Conservation (phyloP, 164 flowering plant species). For the Chimonanthus praecox region DNA sequence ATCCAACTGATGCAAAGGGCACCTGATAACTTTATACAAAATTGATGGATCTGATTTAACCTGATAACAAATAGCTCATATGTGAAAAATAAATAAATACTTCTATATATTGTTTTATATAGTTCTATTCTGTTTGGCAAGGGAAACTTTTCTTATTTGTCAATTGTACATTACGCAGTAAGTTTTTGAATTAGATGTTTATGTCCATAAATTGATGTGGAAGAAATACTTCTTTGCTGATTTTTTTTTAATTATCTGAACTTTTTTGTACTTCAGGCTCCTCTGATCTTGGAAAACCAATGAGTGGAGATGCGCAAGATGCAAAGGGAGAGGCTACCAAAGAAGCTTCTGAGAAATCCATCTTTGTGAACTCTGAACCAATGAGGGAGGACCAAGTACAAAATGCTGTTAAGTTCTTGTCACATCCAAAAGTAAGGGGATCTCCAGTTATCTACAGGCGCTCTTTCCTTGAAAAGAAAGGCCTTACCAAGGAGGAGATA, state of each 20-base stretch:
- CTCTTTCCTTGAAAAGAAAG: slow-evolving; percentile 96
- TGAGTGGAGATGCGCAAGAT: slow-evolving; percentile 31
- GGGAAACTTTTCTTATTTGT: too few relatives aligned
- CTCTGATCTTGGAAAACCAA: slow-evolving; percentile 33
- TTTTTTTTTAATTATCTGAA: neutral
- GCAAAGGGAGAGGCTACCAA: slow-evolving; percentile 30
- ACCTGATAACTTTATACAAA: too few relatives aligned
- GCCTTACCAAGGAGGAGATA: slow-evolving; percentile 93
- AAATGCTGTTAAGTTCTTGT: slow-evolving; percentile 95
- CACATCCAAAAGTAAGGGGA: slow-evolving; percentile 88
- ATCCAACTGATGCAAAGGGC: too few relatives aligned
- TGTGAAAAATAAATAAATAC: too few relatives aligned
- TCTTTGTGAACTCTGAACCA: slow-evolving; percentile 91
- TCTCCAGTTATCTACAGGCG: slow-evolving; percentile 89
- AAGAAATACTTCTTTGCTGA: neutral
- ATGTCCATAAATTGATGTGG: too few relatives aligned
- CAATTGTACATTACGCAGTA: too few relatives aligned
- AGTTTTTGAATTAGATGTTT: too few relatives aligned
- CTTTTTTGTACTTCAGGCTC: slow-evolving; percentile 10
- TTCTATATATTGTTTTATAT: too few relatives aligned
- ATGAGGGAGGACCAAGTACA: slow-evolving; percentile 91
- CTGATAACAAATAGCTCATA: too few relatives aligned
- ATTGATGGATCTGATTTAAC: too few relatives aligned
- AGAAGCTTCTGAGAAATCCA: slow-evolving; percentile 42
- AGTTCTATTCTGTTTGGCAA: too few relatives aligned